A percentile compares a stretch with the other conserved stretches of the same genome.
phyloP scores from a whole-genome alignment of 768 basidiomycete species.

The Suillus plorans region DNA sequence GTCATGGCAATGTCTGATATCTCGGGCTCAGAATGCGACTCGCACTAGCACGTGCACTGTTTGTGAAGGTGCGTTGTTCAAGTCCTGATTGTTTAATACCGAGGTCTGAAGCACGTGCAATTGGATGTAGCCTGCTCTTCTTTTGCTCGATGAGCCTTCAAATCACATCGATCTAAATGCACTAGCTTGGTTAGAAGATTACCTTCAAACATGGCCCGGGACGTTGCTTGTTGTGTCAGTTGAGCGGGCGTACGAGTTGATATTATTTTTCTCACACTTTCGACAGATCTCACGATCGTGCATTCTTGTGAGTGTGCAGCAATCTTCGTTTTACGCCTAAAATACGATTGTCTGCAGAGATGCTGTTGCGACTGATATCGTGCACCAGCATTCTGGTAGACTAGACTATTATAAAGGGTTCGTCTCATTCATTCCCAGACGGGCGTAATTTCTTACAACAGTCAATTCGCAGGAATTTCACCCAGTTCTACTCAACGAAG shows the following conservation, averaged over 20 bases:
- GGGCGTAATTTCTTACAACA: slow-evolving; percentile 9
- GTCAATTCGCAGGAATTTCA: slow-evolving; percentile 72
- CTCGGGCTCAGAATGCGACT: slow-evolving; percentile 76
- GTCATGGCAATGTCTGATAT: neutral
- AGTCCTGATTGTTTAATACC: neutral
- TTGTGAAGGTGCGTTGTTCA: slow-evolving; percentile 71
- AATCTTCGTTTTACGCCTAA: neutral
- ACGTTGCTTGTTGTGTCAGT: slow-evolving; percentile 90
- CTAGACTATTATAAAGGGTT: slow-evolving; percentile 98
- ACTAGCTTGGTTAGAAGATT: slow-evolving; percentile 96
- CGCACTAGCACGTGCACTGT: slow-evolving; percentile 91
- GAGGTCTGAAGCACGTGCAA: slow-evolving; percentile 8
- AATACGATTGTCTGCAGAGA: slow-evolving; percentile 48
- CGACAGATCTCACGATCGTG: slow-evolving; percentile 90
- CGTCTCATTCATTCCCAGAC: slow-evolving; percentile 10
- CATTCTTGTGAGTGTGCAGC: slow-evolving; percentile 68
- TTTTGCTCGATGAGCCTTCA: slow-evolving; percentile 91
- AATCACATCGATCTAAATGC: slow-evolving; percentile 98
- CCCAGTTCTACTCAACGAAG: slow-evolving; percentile 98
- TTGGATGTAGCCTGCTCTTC: slow-evolving; percentile 56
- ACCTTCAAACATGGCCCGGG: slow-evolving; percentile 91
- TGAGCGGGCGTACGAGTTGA: neutral
- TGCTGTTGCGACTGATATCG: slow-evolving; percentile 95
- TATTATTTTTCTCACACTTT: slow-evolving; percentile 12
- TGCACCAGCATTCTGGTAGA: slow-evolving; percentile 92